Evolutionary conservation across 768 basidiomycete species (phyloP).

Genomic region (Suillus brevipes): DNA sequence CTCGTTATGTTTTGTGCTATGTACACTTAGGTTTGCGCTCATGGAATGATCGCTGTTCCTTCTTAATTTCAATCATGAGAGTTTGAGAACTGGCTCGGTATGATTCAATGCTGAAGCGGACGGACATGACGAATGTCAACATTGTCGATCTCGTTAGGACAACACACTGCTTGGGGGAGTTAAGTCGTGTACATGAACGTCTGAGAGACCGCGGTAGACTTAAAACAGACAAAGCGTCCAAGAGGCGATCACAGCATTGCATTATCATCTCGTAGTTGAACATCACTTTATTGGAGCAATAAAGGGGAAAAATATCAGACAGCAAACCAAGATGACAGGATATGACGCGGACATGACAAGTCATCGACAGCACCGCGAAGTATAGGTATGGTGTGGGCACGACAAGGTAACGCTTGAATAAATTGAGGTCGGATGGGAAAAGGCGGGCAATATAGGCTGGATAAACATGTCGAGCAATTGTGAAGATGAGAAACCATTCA

Average conservation of each 20-base stretch:
- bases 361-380: background rate
- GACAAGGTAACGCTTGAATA: background rate
- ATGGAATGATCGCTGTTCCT: background rate
- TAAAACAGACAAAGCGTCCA: no score
- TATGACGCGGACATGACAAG: background rate
- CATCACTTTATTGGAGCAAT: background rate
- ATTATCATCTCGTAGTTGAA: background rate
- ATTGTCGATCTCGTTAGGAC: background rate
- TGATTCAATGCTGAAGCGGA: background rate
- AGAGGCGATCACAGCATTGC: no score
- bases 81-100: background rate
- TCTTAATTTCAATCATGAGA: background rate
- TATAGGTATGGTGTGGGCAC: background rate
- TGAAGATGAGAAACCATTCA: no score
- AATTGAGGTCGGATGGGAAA: no score
- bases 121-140: background rate
- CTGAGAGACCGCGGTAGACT: no score
- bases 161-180: no score
- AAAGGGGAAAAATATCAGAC: background rate
- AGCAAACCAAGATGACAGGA: background rate
- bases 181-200: no score
- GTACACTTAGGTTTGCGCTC: background rate
- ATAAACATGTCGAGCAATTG: no score
- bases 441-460: no score
- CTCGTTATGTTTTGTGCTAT: background rate